phyloP scores from a whole-genome alignment of 805 yeast genomes.

The Hagleromyces aurorensis region DNA sequence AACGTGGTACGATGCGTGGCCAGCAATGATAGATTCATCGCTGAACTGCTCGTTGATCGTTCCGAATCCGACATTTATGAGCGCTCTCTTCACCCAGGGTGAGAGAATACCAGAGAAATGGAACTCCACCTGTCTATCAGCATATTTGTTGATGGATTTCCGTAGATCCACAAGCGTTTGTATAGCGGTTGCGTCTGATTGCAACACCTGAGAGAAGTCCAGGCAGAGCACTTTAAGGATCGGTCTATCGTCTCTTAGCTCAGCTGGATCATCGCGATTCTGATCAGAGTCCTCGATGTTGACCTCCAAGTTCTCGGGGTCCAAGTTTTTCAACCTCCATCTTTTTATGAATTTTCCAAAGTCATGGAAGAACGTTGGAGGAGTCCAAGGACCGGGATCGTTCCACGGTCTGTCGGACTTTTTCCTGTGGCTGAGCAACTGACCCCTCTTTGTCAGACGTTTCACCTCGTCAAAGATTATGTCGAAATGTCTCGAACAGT shows the following conservation, averaged over 20 bases:
- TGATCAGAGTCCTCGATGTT: slow-evolving; percentile 2
- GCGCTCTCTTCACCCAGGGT: slow-evolving; percentile 79
- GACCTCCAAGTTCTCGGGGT: slow-evolving; percentile 16
- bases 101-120: slow-evolving; percentile 81
- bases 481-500: slow-evolving; percentile 68
- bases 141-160: slow-evolving; percentile 61
- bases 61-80: slow-evolving; percentile 74
- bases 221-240: slow-evolving; percentile 61
- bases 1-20: slow-evolving; percentile 29
- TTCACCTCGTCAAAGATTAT: slow-evolving; percentile 59
- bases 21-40: slow-evolving; percentile 28
- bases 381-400: slow-evolving; percentile 59
- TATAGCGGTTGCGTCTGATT: slow-evolving; percentile 70
- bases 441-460: slow-evolving; percentile 52
- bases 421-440: slow-evolving; percentile 28
- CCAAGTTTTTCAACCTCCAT: slow-evolving; percentile 18
- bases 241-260: slow-evolving; percentile 49
- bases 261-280: neutral
- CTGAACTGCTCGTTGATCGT: slow-evolving; percentile 36
- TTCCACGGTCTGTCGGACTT: slow-evolving; percentile 76
- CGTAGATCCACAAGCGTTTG: slow-evolving; percentile 72
- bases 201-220: slow-evolving; percentile 73
- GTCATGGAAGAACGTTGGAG: slow-evolving; percentile 27
- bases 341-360: slow-evolving; percentile 10
- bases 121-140: slow-evolving; percentile 78